Evolutionary conservation across 116 monocot species (phyloP), one percentile per base, ranked within the genome.

Genomic region (Thalassia testudinum): DNA sequence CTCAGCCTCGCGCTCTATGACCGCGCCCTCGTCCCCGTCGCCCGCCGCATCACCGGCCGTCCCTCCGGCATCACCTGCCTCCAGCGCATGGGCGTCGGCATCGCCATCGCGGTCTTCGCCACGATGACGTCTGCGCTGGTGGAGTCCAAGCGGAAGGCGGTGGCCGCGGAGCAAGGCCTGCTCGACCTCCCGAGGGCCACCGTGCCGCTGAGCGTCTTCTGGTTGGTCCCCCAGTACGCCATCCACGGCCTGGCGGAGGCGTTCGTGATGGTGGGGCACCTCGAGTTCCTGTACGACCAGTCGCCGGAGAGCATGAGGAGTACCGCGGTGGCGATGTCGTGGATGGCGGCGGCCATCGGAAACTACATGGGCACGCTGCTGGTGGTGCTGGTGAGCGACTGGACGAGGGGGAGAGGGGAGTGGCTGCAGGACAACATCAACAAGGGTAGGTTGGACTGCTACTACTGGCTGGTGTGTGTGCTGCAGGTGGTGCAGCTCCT

Each of bases 231-330:
- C 7, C 86, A 86, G 78, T 86, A 81, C 45, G 81, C 69, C 0
- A 34, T 81, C 26, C 64, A 69, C 28, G 86, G 86, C 5, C 24
- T 68, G 16, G 56, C 78, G 5, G 81, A 86, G 60, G 81, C 77
- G 1, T 86, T 86, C 64, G 51, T 47, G 0, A 74, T 77, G 0
- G 68, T 86, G 10, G 86, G 78, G 0, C 75, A 78, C 49, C 59
- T 81, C 10, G 86, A 86, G 66, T 86, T 81, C 70, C 69, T 81
- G 52, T 81, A 86, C 52, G 81, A 81, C 43, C 80, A 78, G 75
- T 37, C 77, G 26, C 86, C 81, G 17, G 86, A 81, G 74, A 86
- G 86, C 72, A 81, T 86, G 86, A 50, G 81, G 26, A 81, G 81
- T 66, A 86, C 74, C n/a, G 68, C 74, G 6, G 63, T 76, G 2